These are phyloP conservation scores for Boletus rubroflammeus DNA, from an alignment of 768 basidiomycete genomes.

Conservation along the genomic window DNA sequence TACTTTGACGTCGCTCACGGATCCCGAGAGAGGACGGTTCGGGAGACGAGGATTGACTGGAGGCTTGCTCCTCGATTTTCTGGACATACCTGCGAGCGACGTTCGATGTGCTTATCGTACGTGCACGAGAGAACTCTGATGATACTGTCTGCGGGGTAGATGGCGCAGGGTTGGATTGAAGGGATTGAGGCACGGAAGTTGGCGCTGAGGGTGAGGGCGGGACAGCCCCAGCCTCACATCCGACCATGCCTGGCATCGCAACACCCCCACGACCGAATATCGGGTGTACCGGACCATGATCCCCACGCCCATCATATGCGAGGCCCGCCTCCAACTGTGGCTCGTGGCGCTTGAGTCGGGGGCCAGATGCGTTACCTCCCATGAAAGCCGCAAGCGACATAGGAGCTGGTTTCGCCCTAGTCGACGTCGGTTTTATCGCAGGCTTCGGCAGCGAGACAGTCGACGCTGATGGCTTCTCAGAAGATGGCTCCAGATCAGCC, in stretches of 20 bases:
- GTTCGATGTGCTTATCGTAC: constrained; percentile 36
- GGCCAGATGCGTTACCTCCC: constrained; percentile 73
- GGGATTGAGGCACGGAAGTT: constrained; percentile 1
- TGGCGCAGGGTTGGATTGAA: not conserved
- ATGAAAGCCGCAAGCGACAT: constrained; percentile 81
- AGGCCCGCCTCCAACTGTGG: constrained; percentile 68
- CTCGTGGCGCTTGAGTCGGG: constrained; percentile 66
- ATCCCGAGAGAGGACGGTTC: constrained; percentile 21
- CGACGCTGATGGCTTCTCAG: constrained; percentile 6
- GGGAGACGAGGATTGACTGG: constrained; percentile 33
- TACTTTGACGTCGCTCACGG: constrained; percentile 52
- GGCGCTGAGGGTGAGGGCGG: constrained; percentile 6
- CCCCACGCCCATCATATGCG: constrained; percentile 60
- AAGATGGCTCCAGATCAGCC: constrained; percentile 7
- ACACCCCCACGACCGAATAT: constrained; percentile 72
- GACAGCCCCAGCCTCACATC: constrained; percentile 9
- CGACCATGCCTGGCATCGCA: constrained; percentile 70
- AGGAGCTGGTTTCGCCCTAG: constrained; percentile 37
- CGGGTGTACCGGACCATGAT: constrained; percentile 59
- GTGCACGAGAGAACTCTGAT: constrained; percentile 22
- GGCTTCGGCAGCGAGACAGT: constrained; percentile 9
- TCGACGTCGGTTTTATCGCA: constrained; percentile 8
- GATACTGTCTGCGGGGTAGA: constrained; percentile 4
- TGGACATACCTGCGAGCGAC: constrained; percentile 34
- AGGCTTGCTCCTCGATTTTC: constrained; percentile 37